Evolutionary conservation across 1,139 yeast species (phyloP).

Genomic region (Taphrina flavorubra): DNA sequence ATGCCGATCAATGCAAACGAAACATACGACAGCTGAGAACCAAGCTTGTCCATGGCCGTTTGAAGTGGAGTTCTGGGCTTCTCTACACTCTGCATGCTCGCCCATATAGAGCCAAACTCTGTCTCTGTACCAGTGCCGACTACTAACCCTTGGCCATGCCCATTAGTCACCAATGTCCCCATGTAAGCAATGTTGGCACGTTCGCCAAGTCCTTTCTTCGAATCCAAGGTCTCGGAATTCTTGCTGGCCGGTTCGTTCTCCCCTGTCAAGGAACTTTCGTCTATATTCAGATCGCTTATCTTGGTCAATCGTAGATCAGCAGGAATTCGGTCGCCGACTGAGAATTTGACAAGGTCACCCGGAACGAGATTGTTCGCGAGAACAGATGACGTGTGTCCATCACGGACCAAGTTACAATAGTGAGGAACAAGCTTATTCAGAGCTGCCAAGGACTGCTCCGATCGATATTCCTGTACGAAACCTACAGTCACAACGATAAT

Average conservation of each 20-base stretch:
- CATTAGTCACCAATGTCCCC: slow-evolving; percentile 96
- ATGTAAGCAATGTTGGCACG: slow-evolving; percentile 82
- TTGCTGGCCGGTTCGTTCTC: slow-evolving; percentile 87
- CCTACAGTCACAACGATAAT: slow-evolving; percentile 61
- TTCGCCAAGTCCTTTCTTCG: slow-evolving; percentile 53
- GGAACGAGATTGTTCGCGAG: slow-evolving; percentile 88
- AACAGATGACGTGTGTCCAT: slow-evolving; percentile 71
- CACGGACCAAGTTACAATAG: slow-evolving; percentile 84
- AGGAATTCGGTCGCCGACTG: slow-evolving; percentile 93
- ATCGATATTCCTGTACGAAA: slow-evolving; percentile 91
- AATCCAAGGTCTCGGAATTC: slow-evolving; percentile 53
- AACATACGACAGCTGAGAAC: slow-evolving; percentile 81
- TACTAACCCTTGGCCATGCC: slow-evolving; percentile 90
- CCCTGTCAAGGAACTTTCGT: slow-evolving; percentile 92
- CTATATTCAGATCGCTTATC: slow-evolving; percentile 80
- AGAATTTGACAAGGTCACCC: slow-evolving; percentile 86
- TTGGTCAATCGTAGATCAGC: slow-evolving; percentile 85
- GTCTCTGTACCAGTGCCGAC: slow-evolving; percentile 85
- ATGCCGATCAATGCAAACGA: slow-evolving; percentile 85
- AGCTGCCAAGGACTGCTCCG: slow-evolving; percentile 91
- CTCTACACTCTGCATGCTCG: slow-evolving; percentile 86
- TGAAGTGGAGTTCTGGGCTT: slow-evolving; percentile 97
- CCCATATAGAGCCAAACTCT: slow-evolving; percentile 87
- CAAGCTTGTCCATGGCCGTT: slow-evolving; percentile 89
- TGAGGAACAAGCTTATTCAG: slow-evolving; percentile 91